phyloP scores from a whole-genome alignment of 2,329 filamentous ascomycete species.

The Aspergillus proliferans region DNA sequence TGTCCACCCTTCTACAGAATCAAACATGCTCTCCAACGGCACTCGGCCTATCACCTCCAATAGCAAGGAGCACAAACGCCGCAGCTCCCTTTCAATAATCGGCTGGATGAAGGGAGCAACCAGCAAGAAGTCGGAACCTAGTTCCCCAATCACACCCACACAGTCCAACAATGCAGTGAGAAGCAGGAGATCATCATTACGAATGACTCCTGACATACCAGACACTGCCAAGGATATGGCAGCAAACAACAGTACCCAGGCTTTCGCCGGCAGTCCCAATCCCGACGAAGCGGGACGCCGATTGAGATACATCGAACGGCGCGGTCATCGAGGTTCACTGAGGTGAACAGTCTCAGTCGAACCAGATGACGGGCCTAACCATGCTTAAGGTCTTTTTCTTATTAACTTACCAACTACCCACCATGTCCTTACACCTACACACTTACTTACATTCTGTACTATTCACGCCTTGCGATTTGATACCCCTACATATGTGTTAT shows the following conservation, averaged over 20 bases:
- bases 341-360: too few species aligned
- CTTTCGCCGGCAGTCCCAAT: conserved; percentile 9
- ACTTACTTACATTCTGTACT: neutral
- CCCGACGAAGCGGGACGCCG: conserved; percentile 16
- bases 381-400: too few species aligned
- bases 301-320: conserved; percentile 27
- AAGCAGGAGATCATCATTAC: conserved; percentile 11
- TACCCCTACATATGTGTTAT: neutral
- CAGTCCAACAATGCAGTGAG: conserved; percentile 3
- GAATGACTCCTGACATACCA: conserved; percentile 12
- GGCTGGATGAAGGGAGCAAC: conserved; percentile 35
- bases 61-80: conserved; percentile 29
- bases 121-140: conserved; percentile 14
- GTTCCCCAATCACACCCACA: conserved; percentile 3
- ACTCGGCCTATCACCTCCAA: neutral
- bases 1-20: conserved; percentile 24
- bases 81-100: conserved; percentile 32
- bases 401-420: too few species aligned
- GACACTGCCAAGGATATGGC: conserved; percentile 7
- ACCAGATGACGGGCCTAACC: neutral
- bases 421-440: too few species aligned
- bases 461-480: neutral
- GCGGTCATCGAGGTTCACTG: conserved; percentile 16
- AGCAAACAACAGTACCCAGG: conserved; percentile 8
- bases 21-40: conserved; percentile 13